Evolutionary conservation across 202 grass and related monocot species (phyloP), one percentile per base, ranked within the genome.

Genomic region (Setaria viridis): DNA sequence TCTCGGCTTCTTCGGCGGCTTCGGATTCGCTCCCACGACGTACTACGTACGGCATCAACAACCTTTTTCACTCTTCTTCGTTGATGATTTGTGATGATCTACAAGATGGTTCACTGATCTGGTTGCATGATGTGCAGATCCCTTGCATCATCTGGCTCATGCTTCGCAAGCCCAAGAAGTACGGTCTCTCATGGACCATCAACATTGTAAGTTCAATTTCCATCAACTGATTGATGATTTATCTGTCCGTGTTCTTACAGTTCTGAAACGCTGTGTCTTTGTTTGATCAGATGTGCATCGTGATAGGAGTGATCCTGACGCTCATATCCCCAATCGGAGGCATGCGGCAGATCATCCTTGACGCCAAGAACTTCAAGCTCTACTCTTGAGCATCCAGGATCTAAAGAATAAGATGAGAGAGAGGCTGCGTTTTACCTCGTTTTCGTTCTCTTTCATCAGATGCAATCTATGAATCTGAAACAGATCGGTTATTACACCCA

Each of bases 1-100:
- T 9, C 80, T 92, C 14, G 87, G 87, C 1, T 92, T 92, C 84
- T 89, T 92, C 5, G 87, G 90, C 25, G 90, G 90, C n/a, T 89
- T 92, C 5, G 67, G 81, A 0, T 92, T 84, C 25, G 90, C 87
- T 45, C 90, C 90, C 4, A 89, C 90, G 0, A 89, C 90, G 10
- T 92, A 92, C 81, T 92, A 80, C 4, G 87, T 82, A 21, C 10
- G 1, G 0, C 11, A 29, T 49, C 2, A 11, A 10, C 39, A 11
- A 17, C 25, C 25, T 21, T 8, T 47, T 62, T 34, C 71, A 51
- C 3, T 54, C 2, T 5, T 11, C 1, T 2, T 4, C 15, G 25
- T 25, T 25, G 25, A 25, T 74, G 7, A 21, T 41, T 41, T 41
- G 39, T 41, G 5, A 46, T 46, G 43, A 46, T 46, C 7, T 46